Evolutionary conservation across 2,329 filamentous ascomycete species (phyloP), one percentile per base, ranked within the genome.

Genomic region (Domatiomyces globalis): DNA sequence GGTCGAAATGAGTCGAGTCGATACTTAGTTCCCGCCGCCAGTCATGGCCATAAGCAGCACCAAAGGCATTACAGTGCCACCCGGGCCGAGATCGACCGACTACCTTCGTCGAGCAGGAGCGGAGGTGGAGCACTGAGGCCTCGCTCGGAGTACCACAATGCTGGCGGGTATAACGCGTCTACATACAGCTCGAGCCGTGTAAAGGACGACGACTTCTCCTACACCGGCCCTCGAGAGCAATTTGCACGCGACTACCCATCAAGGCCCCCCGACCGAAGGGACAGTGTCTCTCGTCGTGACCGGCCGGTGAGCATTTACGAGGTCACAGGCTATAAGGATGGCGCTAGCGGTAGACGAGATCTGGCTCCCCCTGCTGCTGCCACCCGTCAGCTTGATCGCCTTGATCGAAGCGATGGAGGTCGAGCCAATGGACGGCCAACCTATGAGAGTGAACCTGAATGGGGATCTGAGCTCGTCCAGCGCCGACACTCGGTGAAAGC

Each of bases 141-240:
- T 20, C 56, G 56, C 43, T 49, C 54, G 5, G 56, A 58, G 39
- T 58, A 58, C 29, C 54, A 58, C 49, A 54, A 53, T 20, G 51
- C 54, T 17, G 56, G 56, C 42, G 56, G 56, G 18, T 57, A 58
- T 45, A 58, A 57, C 51, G 33, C 44, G 18, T 50, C 52, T 29
- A 49, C 48, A 29, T 49, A 49, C 36, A 33, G 54, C 9, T 45
- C 42, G 42, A 51, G 17, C 9, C 47, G 51, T n/a, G 45, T 53
- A 12, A 52, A 56, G 27, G 60, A 60, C 47, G 54, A 59, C 39
- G 55, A 53, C 33, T 73, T 71, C 55, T 72, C 70, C 10, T 73
- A 73, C 54, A 74, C 71, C 12, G 70, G 67, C 5, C 65, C 70
- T 2, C 66, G 66, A 39, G 71, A 73, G 50, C 69, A 72, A 50